Evolutionary conservation across 177 flowering plant genomes (phyloP), one percentile per base, ranked within the genome.

Genomic region (Vitis hybrid): DNA sequence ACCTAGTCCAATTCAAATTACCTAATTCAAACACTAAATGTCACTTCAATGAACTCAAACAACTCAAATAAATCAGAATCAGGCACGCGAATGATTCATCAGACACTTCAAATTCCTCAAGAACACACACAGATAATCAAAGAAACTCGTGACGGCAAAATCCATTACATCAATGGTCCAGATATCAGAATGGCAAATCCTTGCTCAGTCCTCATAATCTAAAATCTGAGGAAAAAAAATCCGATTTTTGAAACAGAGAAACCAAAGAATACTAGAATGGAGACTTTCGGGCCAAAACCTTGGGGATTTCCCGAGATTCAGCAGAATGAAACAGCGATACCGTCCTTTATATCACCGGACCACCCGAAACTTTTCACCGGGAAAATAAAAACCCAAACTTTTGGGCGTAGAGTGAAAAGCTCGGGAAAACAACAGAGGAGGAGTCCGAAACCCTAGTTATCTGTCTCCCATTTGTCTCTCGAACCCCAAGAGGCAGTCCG

Each of bases 211-310:
- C 28, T 59, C 20, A 12, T 24, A 51, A 18, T 28, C 54, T 54
- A 20, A 55, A 20, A 65, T 60, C 59, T 49, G 47, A 24, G 11
- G 31, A 28, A 28, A 17, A 1, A 67, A 66, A 24, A 73, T 38
- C 67, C n/a, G 58, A 20, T 50, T 65, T 28, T 11, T 24, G 5
- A 24, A 52, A 65, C 18, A 49, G 20, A 17, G 13, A 11, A 44
- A 44, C 38, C 13, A 62, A 62, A 24, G 47, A 62, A 47, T 18
- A 73, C 63, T 62, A 24, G 59, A 67, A 55, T 47, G 12, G 18
- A n/a, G 54, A 31, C 12, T 24, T 28, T 3, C 31, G 31, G 31
- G 47, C 49, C 22, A 3, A 4, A 33, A 62, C 31, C 53, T 50
- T 61, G 53, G 47, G 31, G 44, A 5, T 33, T 9, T 15, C 50